Evolutionary conservation across 805 yeast species (phyloP).

Genomic region (Cyberlindnera galapagoensis): DNA sequence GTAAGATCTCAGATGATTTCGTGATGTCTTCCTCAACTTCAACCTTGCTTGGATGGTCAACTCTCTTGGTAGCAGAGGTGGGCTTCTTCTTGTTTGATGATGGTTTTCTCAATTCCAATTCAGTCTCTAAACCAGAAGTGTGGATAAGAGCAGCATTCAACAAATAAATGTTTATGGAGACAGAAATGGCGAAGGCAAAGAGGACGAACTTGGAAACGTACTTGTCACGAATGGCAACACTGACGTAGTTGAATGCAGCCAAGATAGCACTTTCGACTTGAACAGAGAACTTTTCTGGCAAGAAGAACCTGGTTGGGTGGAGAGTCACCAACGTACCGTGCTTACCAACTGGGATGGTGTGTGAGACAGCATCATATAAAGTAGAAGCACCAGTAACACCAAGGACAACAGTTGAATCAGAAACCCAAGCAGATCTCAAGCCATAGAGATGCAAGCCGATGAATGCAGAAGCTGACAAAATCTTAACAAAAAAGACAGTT

Average conservation of each 20-base stretch:
- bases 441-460: constrained; percentile 61
- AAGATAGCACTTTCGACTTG: constrained; percentile 57
- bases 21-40: constrained; percentile 10
- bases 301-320: constrained; percentile 49
- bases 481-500: constrained; percentile 47
- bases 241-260: constrained; percentile 45
- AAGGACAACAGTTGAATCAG: constrained; percentile 34
- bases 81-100: constrained; percentile 23
- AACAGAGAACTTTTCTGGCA: constrained; percentile 49
- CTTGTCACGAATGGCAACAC: constrained; percentile 70
- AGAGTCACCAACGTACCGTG: constrained; percentile 52
- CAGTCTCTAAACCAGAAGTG: constrained; percentile 29
- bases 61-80: constrained; percentile 28
- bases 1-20: constrained; percentile 21
- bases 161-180: constrained; percentile 76
- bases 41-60: constrained; percentile 23
- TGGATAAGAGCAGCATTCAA: constrained; percentile 79
- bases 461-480: constrained; percentile 53
- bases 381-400: constrained; percentile 15
- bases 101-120: constrained; percentile 24
- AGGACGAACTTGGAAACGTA: constrained; percentile 72
- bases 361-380: constrained; percentile 22
- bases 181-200: constrained; percentile 64
- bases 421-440: constrained; percentile 66
- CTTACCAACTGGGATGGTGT: constrained; percentile 31